These are phyloP conservation scores for Rhodotorula sphaerocarpa DNA, from an alignment of 768 basidiomycete species.

Conservation along the genomic window DNA sequence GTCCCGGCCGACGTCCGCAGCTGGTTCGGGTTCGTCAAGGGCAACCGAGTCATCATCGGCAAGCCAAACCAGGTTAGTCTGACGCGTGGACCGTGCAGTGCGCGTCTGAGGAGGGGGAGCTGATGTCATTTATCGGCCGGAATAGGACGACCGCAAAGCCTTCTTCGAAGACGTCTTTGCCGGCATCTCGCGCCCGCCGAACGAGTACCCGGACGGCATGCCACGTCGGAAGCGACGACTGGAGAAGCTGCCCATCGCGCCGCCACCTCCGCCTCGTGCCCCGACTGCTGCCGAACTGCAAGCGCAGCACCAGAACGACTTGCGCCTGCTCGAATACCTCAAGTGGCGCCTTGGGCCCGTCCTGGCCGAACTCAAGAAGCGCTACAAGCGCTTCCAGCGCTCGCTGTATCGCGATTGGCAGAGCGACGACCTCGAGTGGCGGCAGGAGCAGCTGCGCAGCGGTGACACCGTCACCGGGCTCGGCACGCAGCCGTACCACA, in stretches of 20 bases:
- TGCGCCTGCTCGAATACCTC: conserved; percentile 65
- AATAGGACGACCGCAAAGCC: conserved; percentile 51
- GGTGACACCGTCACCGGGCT: conserved; percentile 24
- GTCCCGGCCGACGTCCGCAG: conserved; percentile 72
- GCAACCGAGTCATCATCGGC: conserved; percentile 62
- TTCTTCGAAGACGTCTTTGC: conserved; percentile 72
- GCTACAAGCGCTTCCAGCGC: conserved; percentile 79
- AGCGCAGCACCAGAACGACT: conserved; percentile 71
- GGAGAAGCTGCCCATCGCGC: conserved; percentile 77
- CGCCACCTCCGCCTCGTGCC: conserved; percentile 75
- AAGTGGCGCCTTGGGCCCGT: conserved; percentile 87
- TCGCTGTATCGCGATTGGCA: conserved; percentile 44
- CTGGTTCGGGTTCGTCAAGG: conserved; percentile 76
- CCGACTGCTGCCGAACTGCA: conserved; percentile 75
- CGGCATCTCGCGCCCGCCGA: conserved; percentile 67
- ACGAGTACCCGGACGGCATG: conserved; percentile 79
- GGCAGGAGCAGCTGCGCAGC: conserved; percentile 15
- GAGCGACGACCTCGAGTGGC: conserved; percentile 34
- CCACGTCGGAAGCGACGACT: conserved; percentile 73
- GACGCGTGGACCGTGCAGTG: too few relatives aligned
- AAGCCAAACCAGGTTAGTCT: conserved; percentile 48
- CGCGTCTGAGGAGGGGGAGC: too few relatives aligned
- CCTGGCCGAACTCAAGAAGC: conserved; percentile 77
- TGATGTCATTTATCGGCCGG: not conserved
- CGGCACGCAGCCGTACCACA: conserved; percentile 50